phyloP scores from a whole-genome alignment of 75 land plant species.

The Azolla pinnata region DNA sequence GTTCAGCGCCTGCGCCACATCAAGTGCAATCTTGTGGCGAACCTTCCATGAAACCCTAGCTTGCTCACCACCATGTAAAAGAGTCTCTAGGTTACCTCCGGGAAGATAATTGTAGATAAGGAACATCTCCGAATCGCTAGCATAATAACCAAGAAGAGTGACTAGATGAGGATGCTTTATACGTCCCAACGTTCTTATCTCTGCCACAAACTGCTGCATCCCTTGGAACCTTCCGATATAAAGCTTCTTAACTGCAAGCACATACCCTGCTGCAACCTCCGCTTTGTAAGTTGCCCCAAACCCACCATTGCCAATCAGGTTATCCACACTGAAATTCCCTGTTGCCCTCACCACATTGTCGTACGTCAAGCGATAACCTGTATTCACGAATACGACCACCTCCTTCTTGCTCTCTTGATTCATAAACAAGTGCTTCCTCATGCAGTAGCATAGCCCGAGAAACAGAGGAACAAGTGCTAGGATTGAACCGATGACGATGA shows the following conservation, averaged over 20 bases:
- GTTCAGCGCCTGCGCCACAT: conserved; percentile 65
- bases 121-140: conserved; percentile 70
- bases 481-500: conserved; percentile 47
- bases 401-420: conserved; percentile 29
- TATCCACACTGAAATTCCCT: conserved; percentile 56
- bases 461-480: conserved; percentile 42
- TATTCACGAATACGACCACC: conserved; percentile 54
- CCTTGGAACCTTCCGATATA: conserved; percentile 70
- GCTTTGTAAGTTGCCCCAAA: conserved; percentile 90
- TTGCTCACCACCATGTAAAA: conserved; percentile 44
- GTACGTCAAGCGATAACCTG: conserved; percentile 40
- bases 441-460: conserved; percentile 30
- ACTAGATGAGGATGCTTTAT: conserved; percentile 62
- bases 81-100: conserved; percentile 67
- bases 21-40: conserved; percentile 58
- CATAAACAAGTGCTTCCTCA: neutral
- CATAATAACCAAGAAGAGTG: conserved; percentile 68
- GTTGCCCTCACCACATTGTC: conserved; percentile 72
- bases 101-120: conserved; percentile 75
- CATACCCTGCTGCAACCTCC: conserved; percentile 48
- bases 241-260: conserved; percentile 69
- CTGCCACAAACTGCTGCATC: conserved; percentile 72
- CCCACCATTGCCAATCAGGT: conserved; percentile 77
- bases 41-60: conserved; percentile 43
- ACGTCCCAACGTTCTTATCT: conserved; percentile 70